Base-by-base conservation (phyloP, 2,329 filamentous ascomycete genomes). In the Hymenoscyphus scutula region DNA sequence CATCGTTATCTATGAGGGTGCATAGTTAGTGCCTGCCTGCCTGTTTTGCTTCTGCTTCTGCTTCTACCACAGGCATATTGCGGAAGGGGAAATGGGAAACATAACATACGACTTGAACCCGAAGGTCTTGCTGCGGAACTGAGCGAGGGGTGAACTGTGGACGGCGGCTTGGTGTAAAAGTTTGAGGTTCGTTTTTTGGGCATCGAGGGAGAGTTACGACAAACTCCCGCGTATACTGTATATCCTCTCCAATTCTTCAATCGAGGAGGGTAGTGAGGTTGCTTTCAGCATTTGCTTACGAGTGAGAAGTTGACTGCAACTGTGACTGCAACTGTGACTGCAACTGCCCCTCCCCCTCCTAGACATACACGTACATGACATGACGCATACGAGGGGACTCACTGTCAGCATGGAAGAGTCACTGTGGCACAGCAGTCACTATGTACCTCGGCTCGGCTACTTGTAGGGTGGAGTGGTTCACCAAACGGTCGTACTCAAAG, bases 101-200 rank as follows among this genome's bases (percentile, higher is more conserved):
- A n/a, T n/a, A 45, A 29, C 54, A 56, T n/a, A 66, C 68, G 53
- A 62, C 54, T 67, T n/a, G 64, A 67, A 51, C 45, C 23, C 45
- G 45, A 51, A 37, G 74, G 65, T 38, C 56, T 37, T 29, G 56
- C 56, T 29, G 73, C 72, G 59, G 77, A 76, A 65, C 74, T 75
- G 60, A 82, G 74, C 64, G 80, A 80, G 60, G 81, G 78, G 67
- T 83, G 80, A 32, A 79, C 80, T 69, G 83, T 82, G 64, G 81
- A 82, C 69, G 77, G 80, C 68, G 84, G 84, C 74, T 87, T 88
- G 67, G 84, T 83, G 70, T 82, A 84, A 71, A 78, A 79, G 69
- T 75, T 70, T 68, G 81, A 78, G 61, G 83, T 81, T 75, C 83
- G 80, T 80, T 87, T 88, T 79, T 87, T 88, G 76, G 85, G 83